Conservation (phyloP, 1,284 basidiomycete genomes). For the Ganoderma boninense region DNA sequence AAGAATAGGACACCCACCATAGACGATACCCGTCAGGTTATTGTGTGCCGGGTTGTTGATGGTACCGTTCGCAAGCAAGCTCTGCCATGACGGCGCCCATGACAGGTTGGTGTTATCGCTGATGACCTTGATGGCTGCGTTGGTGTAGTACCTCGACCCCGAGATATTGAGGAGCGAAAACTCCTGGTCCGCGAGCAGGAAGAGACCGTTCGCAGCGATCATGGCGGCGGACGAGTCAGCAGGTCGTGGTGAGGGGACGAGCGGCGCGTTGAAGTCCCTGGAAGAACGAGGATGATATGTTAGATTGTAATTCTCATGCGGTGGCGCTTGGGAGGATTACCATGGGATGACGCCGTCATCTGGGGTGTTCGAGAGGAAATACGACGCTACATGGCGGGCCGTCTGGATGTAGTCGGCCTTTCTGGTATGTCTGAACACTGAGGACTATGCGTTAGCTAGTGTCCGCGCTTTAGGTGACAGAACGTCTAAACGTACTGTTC, state of each 20-base stretch:
- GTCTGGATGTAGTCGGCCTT: constrained; percentile 62
- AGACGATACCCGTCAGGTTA: constrained; percentile 69
- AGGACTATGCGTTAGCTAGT: constrained; percentile 20
- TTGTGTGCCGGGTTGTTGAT: constrained; percentile 64
- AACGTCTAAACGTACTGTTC: constrained; percentile 56
- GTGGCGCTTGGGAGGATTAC: constrained; percentile 40
- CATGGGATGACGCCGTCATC: constrained; percentile 69
- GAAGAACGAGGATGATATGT: constrained; percentile 2
- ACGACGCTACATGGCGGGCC: constrained; percentile 61
- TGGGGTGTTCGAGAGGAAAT: constrained; percentile 67
- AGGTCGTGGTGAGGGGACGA: constrained; percentile 54
- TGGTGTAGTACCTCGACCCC: constrained; percentile 51
- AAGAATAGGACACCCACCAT: constrained; percentile 51
- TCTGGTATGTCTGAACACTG: constrained; percentile 69
- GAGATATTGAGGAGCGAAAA: constrained; percentile 42
- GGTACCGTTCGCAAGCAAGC: constrained; percentile 72
- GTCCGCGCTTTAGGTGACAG: not conserved
- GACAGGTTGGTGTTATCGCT: constrained; percentile 58
- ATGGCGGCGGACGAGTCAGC: constrained; percentile 75
- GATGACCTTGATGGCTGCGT: constrained; percentile 61
- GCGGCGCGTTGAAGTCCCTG: constrained; percentile 77
- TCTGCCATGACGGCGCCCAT: constrained; percentile 67
- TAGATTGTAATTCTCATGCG: not conserved
- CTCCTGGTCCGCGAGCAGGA: constrained; percentile 66
- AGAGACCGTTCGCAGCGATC: constrained; percentile 63